Conservation (phyloP, 306 rosid species). For the Betula pendula region DNA sequence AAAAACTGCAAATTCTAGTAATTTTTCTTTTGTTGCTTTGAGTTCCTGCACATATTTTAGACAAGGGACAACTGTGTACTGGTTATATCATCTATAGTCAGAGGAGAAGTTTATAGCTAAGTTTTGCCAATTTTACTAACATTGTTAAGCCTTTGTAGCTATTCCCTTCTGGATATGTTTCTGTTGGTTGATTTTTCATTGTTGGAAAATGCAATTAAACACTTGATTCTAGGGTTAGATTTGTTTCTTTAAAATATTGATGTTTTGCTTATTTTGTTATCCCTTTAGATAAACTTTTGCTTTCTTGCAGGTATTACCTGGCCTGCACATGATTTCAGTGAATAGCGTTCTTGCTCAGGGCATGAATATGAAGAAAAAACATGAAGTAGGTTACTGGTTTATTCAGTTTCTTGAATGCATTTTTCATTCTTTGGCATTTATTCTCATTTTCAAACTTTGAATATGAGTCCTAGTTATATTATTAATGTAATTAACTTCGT, state of each 20-base stretch:
- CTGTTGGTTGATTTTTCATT: background rate
- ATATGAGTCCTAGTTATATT: constrained; percentile 1
- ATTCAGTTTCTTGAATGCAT: constrained; percentile 18
- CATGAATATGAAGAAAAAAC: constrained; percentile 84
- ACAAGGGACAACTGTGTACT: too few species aligned
- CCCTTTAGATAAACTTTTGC: constrained; percentile 11
- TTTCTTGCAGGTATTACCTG: constrained; percentile 65
- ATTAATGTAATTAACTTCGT: background rate
- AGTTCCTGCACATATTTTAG: too few species aligned
- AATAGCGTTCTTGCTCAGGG: constrained; percentile 79
- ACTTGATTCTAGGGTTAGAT: background rate
- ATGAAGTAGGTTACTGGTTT: constrained; percentile 59
- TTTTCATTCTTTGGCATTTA: constrained; percentile 14
- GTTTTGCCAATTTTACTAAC: too few species aligned
- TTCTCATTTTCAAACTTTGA: constrained; percentile 17
- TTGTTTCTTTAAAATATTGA: background rate
- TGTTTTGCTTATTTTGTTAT: background rate
- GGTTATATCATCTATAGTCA: too few species aligned
- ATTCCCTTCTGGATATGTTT: too few species aligned
- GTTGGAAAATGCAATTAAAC: background rate
- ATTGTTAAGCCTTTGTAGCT: too few species aligned
- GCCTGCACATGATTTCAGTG: constrained; percentile 50
- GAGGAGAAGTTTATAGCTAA: too few species aligned
- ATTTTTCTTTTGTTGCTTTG: too few species aligned
- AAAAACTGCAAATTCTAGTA: background rate